Evolutionary conservation across 805 yeast species (phyloP), one percentile per base, ranked within the genome.

Genomic region (Kodamaea sagamina): DNA sequence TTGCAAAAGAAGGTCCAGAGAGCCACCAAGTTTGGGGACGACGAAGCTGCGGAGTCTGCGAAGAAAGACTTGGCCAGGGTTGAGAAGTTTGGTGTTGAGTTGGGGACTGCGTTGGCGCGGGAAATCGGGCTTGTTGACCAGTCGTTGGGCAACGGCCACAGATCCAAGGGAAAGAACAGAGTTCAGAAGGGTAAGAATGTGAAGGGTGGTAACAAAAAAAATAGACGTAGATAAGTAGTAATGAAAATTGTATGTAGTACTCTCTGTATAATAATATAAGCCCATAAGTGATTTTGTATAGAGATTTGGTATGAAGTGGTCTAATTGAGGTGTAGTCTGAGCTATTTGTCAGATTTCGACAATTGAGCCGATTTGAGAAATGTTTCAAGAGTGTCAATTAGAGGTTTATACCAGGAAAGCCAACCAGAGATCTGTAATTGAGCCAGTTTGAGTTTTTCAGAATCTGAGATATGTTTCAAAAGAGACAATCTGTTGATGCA

Each of bases 21-120:
- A 55, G 85, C 89, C 12, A 78, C 79, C 58, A 86, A 87, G 61
- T 90, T 89, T 54, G 93, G 92, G 16, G 77, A 74, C 48, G 89
- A 82, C 41, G 68, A 68, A n/a, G 67, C 66, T 15, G 75, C 78
- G 18, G 71, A 71, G 28, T 73, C 70, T 15, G 78, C 85, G 37
- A 79, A 79, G 56, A 80, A 78, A 48, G 82, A 79, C 47, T 68
- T 89, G 53, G 73, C 72, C 27, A 79, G 96, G 59, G 79, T 89
- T 49, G 83, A 84, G 60, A 89, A 87, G 68, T 90, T 89, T 59
- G 98, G 97, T 21, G 78, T 88, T 39, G 84, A 82, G 48, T 60
- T 73, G 26, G 81, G 81, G 44, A 80, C 86, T 31, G 76, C 82
- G 7, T 63, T 85, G 51, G 89, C 89, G 27, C 70, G 67, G 49